Percentiles rank a stretch among this genome's conserved stretches.
Evolutionary conservation across 331 rosid species (phyloP).

Genomic region (Acacia concinna): DNA sequence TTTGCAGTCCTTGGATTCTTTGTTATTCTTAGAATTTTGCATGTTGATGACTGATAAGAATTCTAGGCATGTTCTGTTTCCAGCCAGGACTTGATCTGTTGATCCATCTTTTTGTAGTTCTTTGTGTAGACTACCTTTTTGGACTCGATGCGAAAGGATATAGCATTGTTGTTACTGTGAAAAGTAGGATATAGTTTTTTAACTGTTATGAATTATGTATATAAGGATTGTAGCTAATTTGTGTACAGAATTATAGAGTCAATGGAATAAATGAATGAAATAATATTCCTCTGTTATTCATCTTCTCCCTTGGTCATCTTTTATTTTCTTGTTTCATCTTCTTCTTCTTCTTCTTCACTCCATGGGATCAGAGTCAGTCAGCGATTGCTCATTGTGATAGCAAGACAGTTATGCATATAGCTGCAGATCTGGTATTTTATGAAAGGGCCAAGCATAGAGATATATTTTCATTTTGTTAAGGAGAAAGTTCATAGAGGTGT

Average conservation of each 20-base stretch:
- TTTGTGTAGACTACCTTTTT: constrained; percentile 6
- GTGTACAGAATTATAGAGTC: neutral
- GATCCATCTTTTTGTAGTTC: neutral
- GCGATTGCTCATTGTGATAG: neutral
- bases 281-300: neutral
- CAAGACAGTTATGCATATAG: neutral
- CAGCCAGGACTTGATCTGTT: neutral
- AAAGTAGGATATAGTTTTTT: neutral
- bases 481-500: neutral
- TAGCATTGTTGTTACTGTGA: neutral
- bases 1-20: constrained; percentile 36
- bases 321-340: neutral
- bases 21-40: neutral
- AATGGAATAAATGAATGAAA: neutral
- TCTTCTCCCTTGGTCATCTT: neutral
- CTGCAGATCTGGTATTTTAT: neutral
- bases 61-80: neutral
- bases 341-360: neutral
- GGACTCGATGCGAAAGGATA: constrained; percentile 7
- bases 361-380: neutral
- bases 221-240: neutral
- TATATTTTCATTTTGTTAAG: neutral
- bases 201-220: neutral
- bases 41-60: neutral
- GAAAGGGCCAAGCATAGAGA: neutral